These are phyloP conservation scores for Cladosporium sp. DNA, from an alignment of 2,329 filamentous ascomycete species.

Conservation along the genomic window DNA sequence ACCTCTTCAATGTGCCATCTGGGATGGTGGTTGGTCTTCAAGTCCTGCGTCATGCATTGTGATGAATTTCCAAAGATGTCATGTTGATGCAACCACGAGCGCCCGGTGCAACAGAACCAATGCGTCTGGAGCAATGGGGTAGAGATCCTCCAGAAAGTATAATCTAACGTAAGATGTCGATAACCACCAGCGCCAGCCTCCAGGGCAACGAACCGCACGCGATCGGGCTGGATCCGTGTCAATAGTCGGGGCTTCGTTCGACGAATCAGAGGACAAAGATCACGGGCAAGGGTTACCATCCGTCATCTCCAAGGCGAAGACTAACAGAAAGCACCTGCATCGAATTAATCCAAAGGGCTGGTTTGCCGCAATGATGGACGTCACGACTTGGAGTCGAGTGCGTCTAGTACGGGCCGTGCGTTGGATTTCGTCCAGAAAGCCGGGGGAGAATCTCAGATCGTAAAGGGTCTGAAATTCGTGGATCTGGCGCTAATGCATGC, in stretches of 20 bases:
- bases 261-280: too few relatives aligned
- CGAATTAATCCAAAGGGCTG: neutral
- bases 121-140: conserved; percentile 1
- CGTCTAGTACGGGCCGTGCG: neutral
- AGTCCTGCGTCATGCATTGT: conserved; percentile 6
- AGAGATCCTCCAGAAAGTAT: neutral
- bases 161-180: too few relatives aligned
- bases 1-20: neutral
- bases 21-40: too few relatives aligned
- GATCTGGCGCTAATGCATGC: conserved; percentile 11
- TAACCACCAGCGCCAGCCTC: too few relatives aligned
- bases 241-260: too few relatives aligned
- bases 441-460: conserved; percentile 6
- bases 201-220: too few relatives aligned
- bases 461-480: neutral
- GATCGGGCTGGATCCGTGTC: too few relatives aligned
- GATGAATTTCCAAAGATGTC: conserved; percentile 4
- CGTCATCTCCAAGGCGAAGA: too few relatives aligned
- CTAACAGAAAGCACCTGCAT: too few relatives aligned
- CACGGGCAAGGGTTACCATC: too few relatives aligned
- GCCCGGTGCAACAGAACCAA: neutral
- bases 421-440: conserved; percentile 4
- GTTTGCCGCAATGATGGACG: conserved; percentile 6
- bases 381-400: conserved; percentile 3
- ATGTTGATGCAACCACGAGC: conserved; percentile 14